Evolutionary conservation across 345 rosid species (phyloP).

Genomic region (Eucalyptus tenuipes): DNA sequence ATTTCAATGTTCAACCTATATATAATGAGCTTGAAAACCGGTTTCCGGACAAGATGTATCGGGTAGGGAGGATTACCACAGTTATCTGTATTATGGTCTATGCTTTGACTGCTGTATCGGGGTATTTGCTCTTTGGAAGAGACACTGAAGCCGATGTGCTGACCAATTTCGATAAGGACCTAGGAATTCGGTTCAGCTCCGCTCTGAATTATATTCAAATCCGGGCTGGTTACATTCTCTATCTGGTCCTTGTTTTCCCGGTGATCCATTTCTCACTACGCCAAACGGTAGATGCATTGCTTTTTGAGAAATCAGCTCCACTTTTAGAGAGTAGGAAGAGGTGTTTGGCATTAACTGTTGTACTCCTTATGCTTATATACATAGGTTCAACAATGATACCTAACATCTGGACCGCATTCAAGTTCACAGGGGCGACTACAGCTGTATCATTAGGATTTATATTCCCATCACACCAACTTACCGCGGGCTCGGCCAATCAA

Average conservation of each 20-base stretch:
- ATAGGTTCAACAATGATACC: slow-evolving; percentile 90
- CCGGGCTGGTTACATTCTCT: slow-evolving; percentile 80
- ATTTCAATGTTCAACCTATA: slow-evolving; percentile 90
- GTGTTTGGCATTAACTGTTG: slow-evolving; percentile 50
- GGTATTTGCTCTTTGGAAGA: slow-evolving; percentile 75
- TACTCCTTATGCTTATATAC: slow-evolving; percentile 48
- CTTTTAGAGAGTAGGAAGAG: slow-evolving; percentile 70
- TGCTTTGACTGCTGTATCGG: slow-evolving; percentile 65
- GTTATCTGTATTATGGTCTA: slow-evolving; percentile 59
- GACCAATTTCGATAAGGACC: slow-evolving; percentile 85
- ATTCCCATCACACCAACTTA: slow-evolving; percentile 38
- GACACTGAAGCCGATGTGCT: slow-evolving; percentile 76
- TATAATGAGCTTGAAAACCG: slow-evolving; percentile 79
- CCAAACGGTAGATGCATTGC: slow-evolving; percentile 62
- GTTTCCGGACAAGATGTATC: slow-evolving; percentile 74
- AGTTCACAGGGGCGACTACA: slow-evolving; percentile 97
- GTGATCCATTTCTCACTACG: slow-evolving; percentile 91
- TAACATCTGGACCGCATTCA: slow-evolving; percentile 94
- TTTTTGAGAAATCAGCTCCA: slow-evolving; percentile 66
- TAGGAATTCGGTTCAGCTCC: slow-evolving; percentile 71
- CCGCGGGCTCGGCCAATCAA: too few relatives aligned
- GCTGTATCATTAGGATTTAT: slow-evolving; percentile 92
- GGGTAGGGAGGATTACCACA: slow-evolving; percentile 75
- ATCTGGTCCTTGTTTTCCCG: slow-evolving; percentile 92
- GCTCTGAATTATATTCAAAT: slow-evolving; percentile 76